Evolutionary conservation across 2,329 filamentous ascomycete species (phyloP).

Genomic region (Penicillium glabrum): DNA sequence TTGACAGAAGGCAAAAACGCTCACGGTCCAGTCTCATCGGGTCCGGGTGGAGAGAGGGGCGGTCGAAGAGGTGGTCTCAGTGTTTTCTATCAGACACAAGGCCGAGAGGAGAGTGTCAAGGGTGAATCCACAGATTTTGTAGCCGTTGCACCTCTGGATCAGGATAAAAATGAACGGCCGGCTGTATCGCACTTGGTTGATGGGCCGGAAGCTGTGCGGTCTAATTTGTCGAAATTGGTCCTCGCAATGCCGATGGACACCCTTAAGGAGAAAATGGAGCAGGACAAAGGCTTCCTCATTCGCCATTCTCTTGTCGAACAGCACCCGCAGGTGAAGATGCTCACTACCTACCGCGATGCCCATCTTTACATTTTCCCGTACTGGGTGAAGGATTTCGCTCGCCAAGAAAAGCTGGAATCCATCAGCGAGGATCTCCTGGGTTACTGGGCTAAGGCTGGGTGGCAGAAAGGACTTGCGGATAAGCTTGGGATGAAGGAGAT

Average conservation of each 20-base stretch:
- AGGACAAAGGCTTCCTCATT: conserved; percentile 65
- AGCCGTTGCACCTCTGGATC: conserved; percentile 68
- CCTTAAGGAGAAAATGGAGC: conserved; percentile 77
- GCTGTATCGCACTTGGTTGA: conserved; percentile 56
- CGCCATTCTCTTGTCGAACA: conserved; percentile 73
- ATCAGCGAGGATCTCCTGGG: conserved; percentile 89
- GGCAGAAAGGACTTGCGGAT: conserved; percentile 77
- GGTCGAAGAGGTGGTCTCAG: conserved; percentile 76
- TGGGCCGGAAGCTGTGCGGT: conserved; percentile 61
- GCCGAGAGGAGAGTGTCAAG: conserved; percentile 70
- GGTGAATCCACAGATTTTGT: conserved; percentile 93
- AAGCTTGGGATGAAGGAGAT: conserved; percentile 74
- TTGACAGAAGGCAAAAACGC: conserved; percentile 43
- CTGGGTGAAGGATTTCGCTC: conserved; percentile 81
- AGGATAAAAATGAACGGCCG: conserved; percentile 47
- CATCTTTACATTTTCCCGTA: conserved; percentile 93
- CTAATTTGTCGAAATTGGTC: conserved; percentile 74
- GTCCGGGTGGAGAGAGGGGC: conserved; percentile 55
- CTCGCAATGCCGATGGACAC: conserved; percentile 86
- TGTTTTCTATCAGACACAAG: conserved; percentile 88
- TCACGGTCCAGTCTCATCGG: conserved; percentile 46
- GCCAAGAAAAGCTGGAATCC: conserved; percentile 80
- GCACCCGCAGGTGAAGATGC: conserved; percentile 74
- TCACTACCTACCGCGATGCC: conserved; percentile 82
- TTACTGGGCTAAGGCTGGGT: conserved; percentile 93